A percentile compares a stretch with the other conserved stretches of the same genome.
These are phyloP conservation scores for Oemleria cerasiformis DNA, from an alignment of 306 rosid species.

Conservation along the genomic window DNA sequence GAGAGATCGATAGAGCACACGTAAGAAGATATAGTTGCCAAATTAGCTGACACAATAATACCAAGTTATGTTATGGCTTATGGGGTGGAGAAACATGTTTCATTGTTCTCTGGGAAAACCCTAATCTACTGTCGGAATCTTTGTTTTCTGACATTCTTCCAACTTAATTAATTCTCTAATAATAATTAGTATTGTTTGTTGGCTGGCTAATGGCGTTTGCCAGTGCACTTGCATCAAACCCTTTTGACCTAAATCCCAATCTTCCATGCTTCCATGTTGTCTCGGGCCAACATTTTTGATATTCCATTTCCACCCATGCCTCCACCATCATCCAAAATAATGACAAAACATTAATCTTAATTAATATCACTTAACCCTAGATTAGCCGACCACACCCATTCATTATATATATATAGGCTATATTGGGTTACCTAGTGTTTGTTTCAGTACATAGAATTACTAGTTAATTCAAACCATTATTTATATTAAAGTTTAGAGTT, in stretches of 20 bases:
- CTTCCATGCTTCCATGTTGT: background rate
- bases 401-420: background rate
- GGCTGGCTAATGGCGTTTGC: background rate
- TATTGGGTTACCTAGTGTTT: background rate
- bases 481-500: background rate
- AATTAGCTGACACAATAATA: background rate
- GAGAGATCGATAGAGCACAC: too few relatives aligned
- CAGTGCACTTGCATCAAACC: background rate
- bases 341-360: background rate
- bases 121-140: conserved; percentile 17
- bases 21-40: too few relatives aligned
- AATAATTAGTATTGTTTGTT: too few relatives aligned
- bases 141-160: conserved; percentile 9
- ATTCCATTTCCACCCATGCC: background rate
- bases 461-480: background rate
- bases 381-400: background rate
- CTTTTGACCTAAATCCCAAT: conserved; percentile 10
- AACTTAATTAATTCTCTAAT: background rate
- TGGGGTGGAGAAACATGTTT: conserved; percentile 12
- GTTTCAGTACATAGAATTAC: background rate
- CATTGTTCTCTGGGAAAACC: conserved; percentile 12
- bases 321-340: background rate
- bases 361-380: background rate
- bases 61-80: background rate
- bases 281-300: background rate